phyloP scores from a whole-genome alignment of 345 rosid genomes.

The Eucalyptus erythrocorys region DNA sequence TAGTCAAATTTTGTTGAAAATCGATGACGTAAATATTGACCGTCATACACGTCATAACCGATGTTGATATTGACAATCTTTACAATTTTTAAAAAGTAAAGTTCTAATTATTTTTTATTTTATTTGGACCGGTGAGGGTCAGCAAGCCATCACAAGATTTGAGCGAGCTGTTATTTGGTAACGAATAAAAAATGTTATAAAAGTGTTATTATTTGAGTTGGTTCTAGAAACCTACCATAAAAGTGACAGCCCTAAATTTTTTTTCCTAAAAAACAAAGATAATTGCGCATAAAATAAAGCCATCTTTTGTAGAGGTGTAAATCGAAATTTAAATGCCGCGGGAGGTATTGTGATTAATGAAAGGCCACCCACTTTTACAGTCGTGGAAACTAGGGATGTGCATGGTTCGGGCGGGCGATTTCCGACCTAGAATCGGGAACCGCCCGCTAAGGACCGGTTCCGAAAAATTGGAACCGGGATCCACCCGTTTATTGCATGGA shows the following conservation, averaged over 20 bases:
- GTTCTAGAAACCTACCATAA: not conserved
- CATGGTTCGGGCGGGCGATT: no score
- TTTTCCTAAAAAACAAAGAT: not conserved
- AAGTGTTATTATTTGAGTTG: not conserved
- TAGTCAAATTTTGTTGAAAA: no score
- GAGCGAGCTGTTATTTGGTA: not conserved
- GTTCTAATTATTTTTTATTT: no score
- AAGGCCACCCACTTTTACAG: not conserved
- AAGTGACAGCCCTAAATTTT: not conserved
- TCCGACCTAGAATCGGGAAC: no score
- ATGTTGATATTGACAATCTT: no score
- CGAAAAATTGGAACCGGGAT: no score
- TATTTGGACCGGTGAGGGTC: accelerated
- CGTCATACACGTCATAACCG: accelerated
- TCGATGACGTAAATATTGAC: no score
- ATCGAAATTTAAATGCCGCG: not conserved
- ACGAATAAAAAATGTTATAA: not conserved
- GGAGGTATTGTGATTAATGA: not conserved
- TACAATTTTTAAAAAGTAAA: accelerated
- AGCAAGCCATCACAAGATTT: no score
- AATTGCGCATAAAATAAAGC: not conserved
- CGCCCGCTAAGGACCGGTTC: no score
- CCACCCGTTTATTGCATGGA: no score
- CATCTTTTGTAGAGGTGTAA: not conserved
- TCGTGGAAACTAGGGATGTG: no score